Percentiles rank a stretch among this genome's conserved stretches.
phyloP scores from a whole-genome alignment of 2,329 filamentous ascomycete genomes.

The Trichothecium roseum region DNA sequence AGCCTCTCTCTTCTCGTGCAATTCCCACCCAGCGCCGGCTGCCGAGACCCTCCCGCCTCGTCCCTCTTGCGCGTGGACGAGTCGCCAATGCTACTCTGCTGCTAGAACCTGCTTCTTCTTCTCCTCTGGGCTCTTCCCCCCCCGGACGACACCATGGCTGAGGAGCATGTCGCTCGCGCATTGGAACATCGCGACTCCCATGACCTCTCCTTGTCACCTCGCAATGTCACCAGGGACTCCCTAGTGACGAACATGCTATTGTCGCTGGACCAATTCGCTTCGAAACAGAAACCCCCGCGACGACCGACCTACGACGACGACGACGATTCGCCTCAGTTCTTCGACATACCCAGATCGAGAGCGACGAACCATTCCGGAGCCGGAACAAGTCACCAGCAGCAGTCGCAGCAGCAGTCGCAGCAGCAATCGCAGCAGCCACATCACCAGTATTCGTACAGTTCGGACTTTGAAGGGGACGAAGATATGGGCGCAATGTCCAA shows the following conservation, averaged over 20 bases:
- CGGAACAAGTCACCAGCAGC: constrained; percentile 24
- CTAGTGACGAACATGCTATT: constrained; percentile 93
- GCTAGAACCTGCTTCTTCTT: too few relatives aligned
- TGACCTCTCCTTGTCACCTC: constrained; percentile 71
- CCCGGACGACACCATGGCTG: constrained; percentile 14
- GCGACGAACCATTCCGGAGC: constrained; percentile 7
- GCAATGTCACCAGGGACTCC: constrained; percentile 74
- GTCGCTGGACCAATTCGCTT: constrained; percentile 76
- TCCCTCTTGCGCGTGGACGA: too few relatives aligned
- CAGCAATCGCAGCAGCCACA: too few relatives aligned
- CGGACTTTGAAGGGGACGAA: constrained; percentile 48
- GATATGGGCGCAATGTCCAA: constrained; percentile 43
- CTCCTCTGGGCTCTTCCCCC: constrained; percentile 4
- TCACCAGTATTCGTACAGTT: constrained; percentile 47
- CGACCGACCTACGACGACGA: constrained; percentile 16
- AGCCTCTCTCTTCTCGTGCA: too few relatives aligned
- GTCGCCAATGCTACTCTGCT: too few relatives aligned
- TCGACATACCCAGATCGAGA: constrained; percentile 8
- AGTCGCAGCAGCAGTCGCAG: constrained; percentile 19
- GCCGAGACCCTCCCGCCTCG: too few relatives aligned
- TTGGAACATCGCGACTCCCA: constrained; percentile 54
- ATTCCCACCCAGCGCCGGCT: too few relatives aligned
- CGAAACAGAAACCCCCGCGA: constrained; percentile 1
- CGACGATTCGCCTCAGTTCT: constrained; percentile 9
- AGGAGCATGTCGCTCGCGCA: constrained; percentile 11